Base-by-base conservation (phyloP, 2,329 filamentous ascomycete species). In the Penicillium expansum region DNA sequence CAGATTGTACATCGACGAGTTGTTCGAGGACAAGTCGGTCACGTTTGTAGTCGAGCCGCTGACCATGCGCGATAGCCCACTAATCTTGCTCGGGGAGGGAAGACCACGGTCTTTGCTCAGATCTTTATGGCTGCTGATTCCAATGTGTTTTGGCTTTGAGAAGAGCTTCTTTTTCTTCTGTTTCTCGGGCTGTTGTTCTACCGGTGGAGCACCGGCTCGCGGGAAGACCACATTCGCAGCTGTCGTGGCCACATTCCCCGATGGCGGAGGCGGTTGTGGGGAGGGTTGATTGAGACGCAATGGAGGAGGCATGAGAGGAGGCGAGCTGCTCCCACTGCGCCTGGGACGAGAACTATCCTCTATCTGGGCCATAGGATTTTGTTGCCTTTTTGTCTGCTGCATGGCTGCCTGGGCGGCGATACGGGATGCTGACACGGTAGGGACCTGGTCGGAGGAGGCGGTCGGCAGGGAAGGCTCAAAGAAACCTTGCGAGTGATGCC, bases 121-220 rank as follows among this genome's bases (percentile, higher is more conserved):
- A 56, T 85, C 81, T 63, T 82, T 85, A 43, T 86, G 82, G 59
- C 83, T 82, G n/a, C 82, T 82, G 16, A 86, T 80, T 5, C 80
- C 82, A 61, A 87, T 86, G 60, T 82, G 83, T 72, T 87, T 87
- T 2, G 85, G 85, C 66, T 87, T 87, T 5, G 83, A 85, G 68
- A 89, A 88, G 5, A 88, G 76, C 71, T 88, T 88, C 81, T 86
- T 87, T 74, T 87, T 87, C 67, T 83, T 84, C 64, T 85, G 82
- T 56, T 82, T 82, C 57, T 81, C 79, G 38, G 74, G 76, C 66
- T 86, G 86, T 50, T 76, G 71, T 56, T 78, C 75, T 41, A 65
- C 62, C 22, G 67, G 59, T 8, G 73, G 71, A 20, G 67, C 78
- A 59, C 56, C 67, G 1, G 71, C 82, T 49, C 82, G 74, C 13